These are phyloP conservation scores for Ambrosiella cleistominuta DNA, from an alignment of 2,329 filamentous ascomycete genomes.

Conservation along the genomic window DNA sequence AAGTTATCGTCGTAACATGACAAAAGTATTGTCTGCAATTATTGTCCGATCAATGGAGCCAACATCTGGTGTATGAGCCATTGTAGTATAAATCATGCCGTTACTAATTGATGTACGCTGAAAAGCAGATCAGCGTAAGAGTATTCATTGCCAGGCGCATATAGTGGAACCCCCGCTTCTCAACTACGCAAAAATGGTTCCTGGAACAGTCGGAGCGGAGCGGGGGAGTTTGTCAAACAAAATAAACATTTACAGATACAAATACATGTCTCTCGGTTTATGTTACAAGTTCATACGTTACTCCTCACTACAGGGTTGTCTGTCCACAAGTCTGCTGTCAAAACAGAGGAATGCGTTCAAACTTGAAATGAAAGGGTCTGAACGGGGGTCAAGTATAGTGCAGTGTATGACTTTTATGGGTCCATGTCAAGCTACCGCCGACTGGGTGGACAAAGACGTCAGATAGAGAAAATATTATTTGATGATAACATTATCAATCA, in stretches of 20 bases:
- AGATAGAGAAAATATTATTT: neutral
- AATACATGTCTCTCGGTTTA: neutral
- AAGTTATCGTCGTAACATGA: too few species aligned
- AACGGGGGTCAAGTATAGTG: neutral
- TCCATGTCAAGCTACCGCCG: too few species aligned
- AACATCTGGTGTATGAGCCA: too few species aligned
- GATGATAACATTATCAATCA: neutral
- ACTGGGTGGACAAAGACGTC: too few species aligned
- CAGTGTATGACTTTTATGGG: too few species aligned
- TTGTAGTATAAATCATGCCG: too few species aligned
- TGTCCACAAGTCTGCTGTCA: neutral
- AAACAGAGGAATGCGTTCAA: too few species aligned
- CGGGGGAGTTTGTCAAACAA: neutral
- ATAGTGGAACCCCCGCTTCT: neutral
- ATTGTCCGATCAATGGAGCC: too few species aligned
- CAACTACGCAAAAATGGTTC: neutral
- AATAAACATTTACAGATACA: neutral
- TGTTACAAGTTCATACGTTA: neutral
- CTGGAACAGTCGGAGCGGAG: neutral
- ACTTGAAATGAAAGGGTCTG: neutral
- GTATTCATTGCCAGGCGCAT: neutral
- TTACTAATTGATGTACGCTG: neutral
- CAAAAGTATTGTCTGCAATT: too few species aligned
- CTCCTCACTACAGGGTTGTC: neutral
- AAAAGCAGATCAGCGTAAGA: neutral